Base-by-base conservation (phyloP, 2,329 filamentous ascomycete species). In the Monosporascus sp. region DNA sequence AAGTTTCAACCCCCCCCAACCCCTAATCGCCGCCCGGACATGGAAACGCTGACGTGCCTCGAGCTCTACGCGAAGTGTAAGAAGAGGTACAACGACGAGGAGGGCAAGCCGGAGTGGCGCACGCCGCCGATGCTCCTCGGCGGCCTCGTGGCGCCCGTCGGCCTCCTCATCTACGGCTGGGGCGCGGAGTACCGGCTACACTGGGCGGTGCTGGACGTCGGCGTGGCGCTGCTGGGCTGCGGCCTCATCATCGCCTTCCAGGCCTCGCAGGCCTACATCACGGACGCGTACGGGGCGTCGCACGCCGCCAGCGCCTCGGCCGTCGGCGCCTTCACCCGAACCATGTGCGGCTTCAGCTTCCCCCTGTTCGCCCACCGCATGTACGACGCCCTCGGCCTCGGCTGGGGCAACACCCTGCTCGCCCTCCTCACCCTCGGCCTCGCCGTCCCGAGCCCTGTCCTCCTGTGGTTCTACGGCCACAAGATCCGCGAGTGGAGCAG, bases 181-280 rank as follows among this genome's bases (percentile, higher is more conserved):
- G 62, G 72, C 0, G 69, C 73, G 0, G 61, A 80, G 31, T 59
- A 69, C 3, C 57, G 66, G 3, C 57, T 70, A 0, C 75, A 79
- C 60, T 81, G 77, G 76, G 72, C 77, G 25, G 67, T 83, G 5
- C 81, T 82, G 0, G 82, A 85, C 54, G 72, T 85, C 37, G 83
- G 82, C 1, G 78, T 79, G 7, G 68, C 59, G 0, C 62, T 71
- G 1, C 67, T 73, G 18, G 58, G 80, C 0, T 67, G 75, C 1
- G 82, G 81, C 0, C 75, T 81, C 50, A 78, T 84, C 47, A 71
- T 80, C 0, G 72, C 75, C 0, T 86, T 84, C 56, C 79, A 81
- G 63, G 79, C 79, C 24, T 75, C 79, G 37, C 78, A 82, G 57
- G 80, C 80, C 0, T 85, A 85, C 52, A 72, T 41, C 18, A 20